Evolutionary conservation across 1,284 basidiomycete genomes (phyloP).

Genomic region (Schizophyllum commune): DNA sequence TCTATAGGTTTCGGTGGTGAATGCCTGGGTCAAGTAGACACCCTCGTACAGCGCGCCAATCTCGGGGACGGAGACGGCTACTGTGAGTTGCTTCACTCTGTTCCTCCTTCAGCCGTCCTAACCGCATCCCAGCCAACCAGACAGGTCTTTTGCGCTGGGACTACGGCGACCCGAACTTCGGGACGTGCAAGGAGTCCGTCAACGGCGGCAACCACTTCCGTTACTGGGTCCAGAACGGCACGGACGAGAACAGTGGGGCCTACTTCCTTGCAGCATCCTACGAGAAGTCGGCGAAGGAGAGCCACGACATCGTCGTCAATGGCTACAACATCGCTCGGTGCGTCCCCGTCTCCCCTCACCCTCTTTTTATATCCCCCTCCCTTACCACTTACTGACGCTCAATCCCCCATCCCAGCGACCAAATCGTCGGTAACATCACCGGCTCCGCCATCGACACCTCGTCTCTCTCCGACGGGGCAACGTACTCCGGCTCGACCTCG

Average conservation of each 20-base stretch:
- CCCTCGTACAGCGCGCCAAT: constrained; percentile 65
- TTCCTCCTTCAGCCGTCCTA: not conserved
- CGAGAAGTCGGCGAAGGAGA: constrained; percentile 35
- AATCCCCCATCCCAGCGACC: constrained; percentile 45
- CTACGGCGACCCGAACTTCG: constrained; percentile 69
- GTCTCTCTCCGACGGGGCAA: constrained; percentile 50
- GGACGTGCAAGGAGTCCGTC: constrained; percentile 80
- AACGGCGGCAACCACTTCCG: constrained; percentile 88
- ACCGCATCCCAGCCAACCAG: constrained; percentile 50
- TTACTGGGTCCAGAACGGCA: constrained; percentile 81
- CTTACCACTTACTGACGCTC: too few species aligned
- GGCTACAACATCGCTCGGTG: constrained; percentile 41
- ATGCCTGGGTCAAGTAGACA: constrained; percentile 78
- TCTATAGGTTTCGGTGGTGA: constrained; percentile 62
- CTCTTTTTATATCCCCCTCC: too few species aligned
- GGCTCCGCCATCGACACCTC: constrained; percentile 42
- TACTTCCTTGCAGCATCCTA: constrained; percentile 80
- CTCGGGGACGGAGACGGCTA: constrained; percentile 80
- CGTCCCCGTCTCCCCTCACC: too few species aligned
- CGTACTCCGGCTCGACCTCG: constrained; percentile 50
- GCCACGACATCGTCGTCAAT: constrained; percentile 37
- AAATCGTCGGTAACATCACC: constrained; percentile 77
- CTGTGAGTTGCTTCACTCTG: constrained; percentile 31
- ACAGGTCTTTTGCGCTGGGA: constrained; percentile 75
- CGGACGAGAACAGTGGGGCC: constrained; percentile 54